Base-by-base conservation (phyloP, 2,329 filamentous ascomycete genomes). In the Colletotrichum viniferum region DNA sequence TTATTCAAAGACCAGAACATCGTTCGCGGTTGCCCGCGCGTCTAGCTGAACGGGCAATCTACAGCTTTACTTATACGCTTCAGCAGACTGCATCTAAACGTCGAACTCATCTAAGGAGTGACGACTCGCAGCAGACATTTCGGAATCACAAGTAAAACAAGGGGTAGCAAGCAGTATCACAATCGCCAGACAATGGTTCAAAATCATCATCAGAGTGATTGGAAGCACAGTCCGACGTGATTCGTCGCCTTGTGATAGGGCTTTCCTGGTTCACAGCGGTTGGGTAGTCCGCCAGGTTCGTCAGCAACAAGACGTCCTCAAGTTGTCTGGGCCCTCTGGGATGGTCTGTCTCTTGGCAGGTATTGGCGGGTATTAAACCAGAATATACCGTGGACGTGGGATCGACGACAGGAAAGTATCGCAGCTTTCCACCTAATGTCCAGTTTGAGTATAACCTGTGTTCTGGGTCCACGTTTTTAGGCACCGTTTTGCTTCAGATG, bases 121-220 rank as follows among this genome's bases (percentile, higher is more conserved):
- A 16, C 14, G 34, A 3, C 7, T 38, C 16, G 1, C 14, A 18
- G 16, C 36, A 38, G 36, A 43, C 2, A 48, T 48, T n/a, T 2
- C 0, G 38, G 0, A 12, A 48, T n/a, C 0, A 48, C 2, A 48
- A n/a, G 9, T 12, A n/a, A 10, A 12, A 48, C 1, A n/a, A 10
- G 4, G 8, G 18, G 38, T 3, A 48, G 18, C 18, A 2, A n/a
- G 0, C 3, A n/a, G 4, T 12, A 48, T 10, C 9, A 12, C 9
- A n/a, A 48, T 48, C 18, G 5, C 18, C 18, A 48, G 16, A 18
- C 38, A 18, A 38, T 8, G 34, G 13, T 7, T 14, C 13, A 14
- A 36, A 36, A 36, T 36, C 6, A 14, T 34, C 13, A 34, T 36
- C 6, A 13, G 14, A 36, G 34, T 13, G 34, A 18, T 16, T 43